Evolutionary conservation across 352 stramenopile species (phyloP).

Genomic region (Phytophthora sp.): DNA sequence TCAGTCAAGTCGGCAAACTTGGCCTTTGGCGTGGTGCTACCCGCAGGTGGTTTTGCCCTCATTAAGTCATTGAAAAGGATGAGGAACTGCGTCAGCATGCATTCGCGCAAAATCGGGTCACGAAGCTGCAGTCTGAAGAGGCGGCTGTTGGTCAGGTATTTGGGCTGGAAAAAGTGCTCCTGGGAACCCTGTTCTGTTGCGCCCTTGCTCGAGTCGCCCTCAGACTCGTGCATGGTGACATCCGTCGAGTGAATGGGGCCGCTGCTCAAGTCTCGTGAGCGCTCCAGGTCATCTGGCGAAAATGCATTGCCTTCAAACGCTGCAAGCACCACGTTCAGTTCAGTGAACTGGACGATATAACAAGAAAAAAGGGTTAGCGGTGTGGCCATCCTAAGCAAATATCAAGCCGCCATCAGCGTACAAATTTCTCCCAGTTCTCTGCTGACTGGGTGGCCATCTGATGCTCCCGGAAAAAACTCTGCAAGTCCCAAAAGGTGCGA

Average conservation of each 20-base stretch:
- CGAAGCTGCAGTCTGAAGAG: constrained; percentile 91
- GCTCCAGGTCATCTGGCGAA: constrained; percentile 79
- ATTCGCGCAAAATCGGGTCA: constrained; percentile 89
- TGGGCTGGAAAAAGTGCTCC: constrained; percentile 91
- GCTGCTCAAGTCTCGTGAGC: constrained; percentile 55
- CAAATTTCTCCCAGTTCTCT: constrained; percentile 84
- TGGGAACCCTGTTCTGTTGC: constrained; percentile 32
- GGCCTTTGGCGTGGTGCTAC: constrained; percentile 59
- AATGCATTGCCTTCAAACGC: constrained; percentile 90
- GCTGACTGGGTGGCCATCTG: constrained; percentile 63
- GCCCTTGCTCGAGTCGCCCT: constrained; percentile 15
- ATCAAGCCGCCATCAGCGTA: constrained; percentile 49
- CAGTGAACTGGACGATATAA: constrained; percentile 56
- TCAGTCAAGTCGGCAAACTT: constrained; percentile 68
- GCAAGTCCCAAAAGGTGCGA: constrained; percentile 90
- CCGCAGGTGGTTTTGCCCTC: constrained; percentile 59
- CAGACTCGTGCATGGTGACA: constrained; percentile 27
- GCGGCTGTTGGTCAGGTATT: constrained; percentile 93
- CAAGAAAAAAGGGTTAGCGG: constrained; percentile 9
- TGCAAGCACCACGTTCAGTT: constrained; percentile 78
- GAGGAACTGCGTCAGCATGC: constrained; percentile 89
- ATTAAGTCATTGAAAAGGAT: constrained; percentile 82
- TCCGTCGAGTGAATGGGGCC: constrained; percentile 23
- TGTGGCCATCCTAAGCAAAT: neutral
- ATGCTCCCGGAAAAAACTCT: constrained; percentile 87